A percentile compares a stretch with the other conserved stretches of the same genome.
phyloP scores from a whole-genome alignment of 2,329 filamentous ascomycete species.

The Paecilomyces dactylethromorphus region DNA sequence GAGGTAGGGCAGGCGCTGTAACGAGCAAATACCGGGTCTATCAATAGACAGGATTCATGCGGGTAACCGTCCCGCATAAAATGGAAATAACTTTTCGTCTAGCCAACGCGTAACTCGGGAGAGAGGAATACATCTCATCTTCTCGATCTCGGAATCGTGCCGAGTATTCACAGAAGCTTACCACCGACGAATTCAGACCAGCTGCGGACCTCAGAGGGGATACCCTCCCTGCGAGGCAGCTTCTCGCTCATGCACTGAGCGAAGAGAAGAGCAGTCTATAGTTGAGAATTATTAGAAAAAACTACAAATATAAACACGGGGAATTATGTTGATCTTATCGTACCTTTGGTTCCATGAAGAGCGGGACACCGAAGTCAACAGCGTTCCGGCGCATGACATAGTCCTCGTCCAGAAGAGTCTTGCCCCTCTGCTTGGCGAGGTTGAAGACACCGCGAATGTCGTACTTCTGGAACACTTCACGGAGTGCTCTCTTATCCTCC shows the following conservation, averaged over 20 bases:
- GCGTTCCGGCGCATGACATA: slow-evolving; percentile 98
- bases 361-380: slow-evolving; percentile 92
- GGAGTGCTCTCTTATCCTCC: slow-evolving; percentile 87
- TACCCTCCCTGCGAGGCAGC: slow-evolving; percentile 78
- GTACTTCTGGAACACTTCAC: slow-evolving; percentile 95
- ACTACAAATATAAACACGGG: not conserved
- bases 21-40: not conserved
- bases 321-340: slow-evolving; percentile 25
- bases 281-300: slow-evolving; percentile 15
- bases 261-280: slow-evolving; percentile 88
- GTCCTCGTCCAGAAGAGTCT: slow-evolving; percentile 82
- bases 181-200: slow-evolving; percentile 95
- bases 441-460: slow-evolving; percentile 96
- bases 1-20: not conserved
- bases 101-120: not conserved
- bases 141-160: slow-evolving; percentile 10
- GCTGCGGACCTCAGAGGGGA: slow-evolving; percentile 81
- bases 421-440: slow-evolving; percentile 74
- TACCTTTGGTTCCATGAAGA: slow-evolving; percentile 98
- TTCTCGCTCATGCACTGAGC: slow-evolving; percentile 97
- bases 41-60: not conserved
- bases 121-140: slow-evolving; percentile 7
- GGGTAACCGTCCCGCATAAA: not conserved
- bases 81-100: not conserved
- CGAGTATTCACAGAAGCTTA: slow-evolving; percentile 36